Conservation (phyloP, 169 alveolate species). For the Babesia sp. region DNA sequence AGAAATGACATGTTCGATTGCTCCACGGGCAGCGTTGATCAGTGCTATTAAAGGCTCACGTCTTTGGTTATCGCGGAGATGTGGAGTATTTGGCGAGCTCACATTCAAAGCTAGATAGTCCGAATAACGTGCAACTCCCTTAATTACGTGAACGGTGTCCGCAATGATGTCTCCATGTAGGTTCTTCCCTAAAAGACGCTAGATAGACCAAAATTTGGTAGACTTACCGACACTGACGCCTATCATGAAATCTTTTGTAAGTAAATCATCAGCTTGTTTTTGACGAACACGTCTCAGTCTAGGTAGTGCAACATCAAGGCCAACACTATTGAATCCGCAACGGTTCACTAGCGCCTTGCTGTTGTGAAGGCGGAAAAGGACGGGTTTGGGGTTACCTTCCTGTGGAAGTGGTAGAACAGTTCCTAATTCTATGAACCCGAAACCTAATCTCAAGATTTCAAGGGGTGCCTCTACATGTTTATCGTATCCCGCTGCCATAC, state of each 20-base stretch:
- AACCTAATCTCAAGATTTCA: conserved; percentile 78
- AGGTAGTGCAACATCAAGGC: conserved; percentile 73
- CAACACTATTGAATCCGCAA: conserved; percentile 84
- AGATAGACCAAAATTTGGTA: too few species aligned
- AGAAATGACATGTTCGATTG: conserved; percentile 55
- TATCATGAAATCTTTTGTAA: conserved; percentile 72
- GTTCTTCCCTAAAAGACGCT: conserved; percentile 68
- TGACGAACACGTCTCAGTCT: conserved; percentile 68
- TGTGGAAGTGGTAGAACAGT: conserved; percentile 83
- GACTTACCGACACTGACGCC: conserved; percentile 83
- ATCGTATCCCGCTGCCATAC: conserved; percentile 88
- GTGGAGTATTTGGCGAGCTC: conserved; percentile 86
- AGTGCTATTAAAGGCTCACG: conserved; percentile 70
- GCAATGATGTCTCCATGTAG: conserved; percentile 66
- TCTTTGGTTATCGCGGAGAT: conserved; percentile 77
- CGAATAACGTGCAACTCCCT: conserved; percentile 75
- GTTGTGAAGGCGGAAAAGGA: conserved; percentile 75
- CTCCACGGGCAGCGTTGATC: conserved; percentile 62
- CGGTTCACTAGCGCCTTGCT: conserved; percentile 79
- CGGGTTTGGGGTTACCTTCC: conserved; percentile 82
- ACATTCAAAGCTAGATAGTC: conserved; percentile 83
- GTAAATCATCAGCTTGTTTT: conserved; percentile 72
- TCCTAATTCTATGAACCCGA: conserved; percentile 85
- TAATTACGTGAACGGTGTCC: conserved; percentile 70
- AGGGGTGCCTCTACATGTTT: conserved; percentile 81